A percentile compares a stretch with the other conserved stretches of the same genome.
Conservation (phyloP, 2,329 filamentous ascomycete genomes). For the Exophiala bonariae region DNA sequence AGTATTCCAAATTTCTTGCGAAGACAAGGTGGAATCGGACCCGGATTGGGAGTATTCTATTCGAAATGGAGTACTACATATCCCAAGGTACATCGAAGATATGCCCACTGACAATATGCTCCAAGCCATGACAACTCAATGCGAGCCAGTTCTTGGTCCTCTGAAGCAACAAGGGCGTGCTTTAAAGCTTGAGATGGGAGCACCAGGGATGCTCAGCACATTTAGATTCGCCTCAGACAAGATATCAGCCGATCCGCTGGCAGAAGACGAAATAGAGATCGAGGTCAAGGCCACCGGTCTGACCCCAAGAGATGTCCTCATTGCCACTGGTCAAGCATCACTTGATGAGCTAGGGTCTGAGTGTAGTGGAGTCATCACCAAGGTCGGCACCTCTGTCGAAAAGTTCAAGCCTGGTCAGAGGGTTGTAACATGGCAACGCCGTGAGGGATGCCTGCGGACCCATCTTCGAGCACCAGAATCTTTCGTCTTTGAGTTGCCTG, state of each 20-base stretch:
- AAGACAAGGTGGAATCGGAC: not conserved
- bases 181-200: conserved; percentile 11
- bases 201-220: not conserved
- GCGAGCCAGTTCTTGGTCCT: conserved; percentile 1
- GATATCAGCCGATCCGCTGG: conserved; percentile 1
- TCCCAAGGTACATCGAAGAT: conserved; percentile 23
- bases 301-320: conserved; percentile 3
- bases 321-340: conserved; percentile 6
- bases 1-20: conserved; percentile 6
- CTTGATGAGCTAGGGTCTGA: conserved; percentile 40
- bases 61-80: conserved; percentile 4
- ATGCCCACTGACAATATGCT: conserved; percentile 11
- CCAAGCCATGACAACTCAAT: conserved; percentile 4
- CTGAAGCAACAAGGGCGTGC: conserved; percentile 18
- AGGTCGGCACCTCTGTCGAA: conserved; percentile 27
- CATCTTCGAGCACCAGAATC: conserved; percentile 1
- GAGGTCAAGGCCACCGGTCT: conserved; percentile 26
- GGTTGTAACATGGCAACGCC: conserved; percentile 19
- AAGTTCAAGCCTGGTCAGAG: conserved; percentile 8
- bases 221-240: conserved; percentile 11
- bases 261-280: conserved; percentile 28
- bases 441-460: conserved; percentile 15
- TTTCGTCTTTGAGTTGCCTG: conserved; percentile 29
- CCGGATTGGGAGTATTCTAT: conserved; percentile 21
- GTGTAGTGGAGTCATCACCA: conserved; percentile 35